phyloP scores from a whole-genome alignment of 2,329 filamentous ascomycete genomes.

The Dothideomycetidae sp. region DNA sequence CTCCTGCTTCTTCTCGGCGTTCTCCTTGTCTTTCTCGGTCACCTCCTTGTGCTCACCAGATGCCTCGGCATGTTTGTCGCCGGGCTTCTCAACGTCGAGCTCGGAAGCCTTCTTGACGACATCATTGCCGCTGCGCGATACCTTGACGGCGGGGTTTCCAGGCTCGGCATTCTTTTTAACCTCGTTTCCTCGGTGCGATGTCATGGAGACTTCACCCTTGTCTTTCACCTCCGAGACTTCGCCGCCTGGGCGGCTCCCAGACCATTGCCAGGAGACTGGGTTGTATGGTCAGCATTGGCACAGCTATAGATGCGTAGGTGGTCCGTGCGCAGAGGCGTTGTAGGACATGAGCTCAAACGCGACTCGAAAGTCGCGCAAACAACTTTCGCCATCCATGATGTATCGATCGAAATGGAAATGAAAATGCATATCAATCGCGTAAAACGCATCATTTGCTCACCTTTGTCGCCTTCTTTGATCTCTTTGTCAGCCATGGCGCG shows the following conservation, averaged over 20 bases:
- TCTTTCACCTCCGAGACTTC: constrained; percentile 43
- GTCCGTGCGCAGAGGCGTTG: constrained; percentile 10
- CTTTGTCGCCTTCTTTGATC: constrained; percentile 38
- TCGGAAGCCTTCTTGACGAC: constrained; percentile 50
- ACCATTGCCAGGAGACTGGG: constrained; percentile 50
- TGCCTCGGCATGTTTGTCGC: constrained; percentile 21
- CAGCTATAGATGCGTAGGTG: constrained; percentile 4
- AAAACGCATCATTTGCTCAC: constrained; percentile 20
- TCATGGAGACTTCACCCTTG: constrained; percentile 45
- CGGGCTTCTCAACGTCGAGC: constrained; percentile 40
- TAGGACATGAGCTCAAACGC: constrained; percentile 14
- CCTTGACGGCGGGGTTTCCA: constrained; percentile 46
- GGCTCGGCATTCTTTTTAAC: constrained; percentile 49
- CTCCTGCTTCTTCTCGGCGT: constrained; percentile 13
- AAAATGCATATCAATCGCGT: constrained; percentile 17
- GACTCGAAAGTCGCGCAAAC: background rate
- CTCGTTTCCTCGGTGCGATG: constrained; percentile 47
- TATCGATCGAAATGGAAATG: background rate
- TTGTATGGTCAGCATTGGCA: constrained; percentile 10
- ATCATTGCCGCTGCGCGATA: constrained; percentile 47
- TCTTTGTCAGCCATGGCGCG: constrained; percentile 31
- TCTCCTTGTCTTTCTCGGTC: constrained; percentile 13
- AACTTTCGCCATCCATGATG: too few relatives aligned
- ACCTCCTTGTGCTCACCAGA: constrained; percentile 15
- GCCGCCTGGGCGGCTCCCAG: constrained; percentile 40